Conservation (phyloP, 78 protist genomes). For the Chrysochromulina parva region DNA sequence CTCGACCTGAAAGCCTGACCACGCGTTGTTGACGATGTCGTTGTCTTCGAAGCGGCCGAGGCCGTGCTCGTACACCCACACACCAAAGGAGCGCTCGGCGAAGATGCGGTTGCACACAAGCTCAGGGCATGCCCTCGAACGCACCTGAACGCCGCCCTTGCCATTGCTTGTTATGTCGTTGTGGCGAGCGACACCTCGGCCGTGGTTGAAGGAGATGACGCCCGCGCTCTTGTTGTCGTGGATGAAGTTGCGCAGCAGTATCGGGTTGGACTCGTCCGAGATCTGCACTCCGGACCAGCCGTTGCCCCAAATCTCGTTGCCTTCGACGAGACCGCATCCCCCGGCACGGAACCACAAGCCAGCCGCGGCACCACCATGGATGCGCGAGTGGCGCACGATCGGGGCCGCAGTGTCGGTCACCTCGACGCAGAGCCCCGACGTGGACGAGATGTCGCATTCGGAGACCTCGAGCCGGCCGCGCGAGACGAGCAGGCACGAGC, state of each 20-base stretch:
- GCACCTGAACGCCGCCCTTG: constrained; percentile 46
- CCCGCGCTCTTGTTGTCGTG: constrained; percentile 41
- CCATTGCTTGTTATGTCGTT: constrained; percentile 25
- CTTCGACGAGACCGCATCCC: constrained; percentile 8
- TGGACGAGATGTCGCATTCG: constrained; percentile 29
- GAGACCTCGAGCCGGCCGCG: constrained; percentile 10
- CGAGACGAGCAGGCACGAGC: constrained; percentile 27
- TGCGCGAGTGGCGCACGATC: constrained; percentile 3
- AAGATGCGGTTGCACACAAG: neutral
- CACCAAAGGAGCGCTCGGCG: constrained; percentile 31
- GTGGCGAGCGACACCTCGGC: neutral
- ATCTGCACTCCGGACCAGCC: constrained; percentile 30
- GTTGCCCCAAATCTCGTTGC: neutral
- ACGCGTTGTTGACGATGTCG: constrained; percentile 38
- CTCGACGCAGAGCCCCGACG: constrained; percentile 36
- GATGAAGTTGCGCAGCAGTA: constrained; percentile 23
- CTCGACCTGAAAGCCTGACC: constrained; percentile 31
- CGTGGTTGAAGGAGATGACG: constrained; percentile 35
- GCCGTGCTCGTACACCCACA: constrained; percentile 34
- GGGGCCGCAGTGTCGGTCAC: constrained; percentile 34
- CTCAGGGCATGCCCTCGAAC: constrained; percentile 21
- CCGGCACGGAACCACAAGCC: constrained; percentile 34
- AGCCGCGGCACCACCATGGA: constrained; percentile 42
- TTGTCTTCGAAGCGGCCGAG: constrained; percentile 22
- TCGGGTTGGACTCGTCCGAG: constrained; percentile 31